Conservation (phyloP, 495 filamentous ascomycete species). For the Penicillium ochrochloron region DNA sequence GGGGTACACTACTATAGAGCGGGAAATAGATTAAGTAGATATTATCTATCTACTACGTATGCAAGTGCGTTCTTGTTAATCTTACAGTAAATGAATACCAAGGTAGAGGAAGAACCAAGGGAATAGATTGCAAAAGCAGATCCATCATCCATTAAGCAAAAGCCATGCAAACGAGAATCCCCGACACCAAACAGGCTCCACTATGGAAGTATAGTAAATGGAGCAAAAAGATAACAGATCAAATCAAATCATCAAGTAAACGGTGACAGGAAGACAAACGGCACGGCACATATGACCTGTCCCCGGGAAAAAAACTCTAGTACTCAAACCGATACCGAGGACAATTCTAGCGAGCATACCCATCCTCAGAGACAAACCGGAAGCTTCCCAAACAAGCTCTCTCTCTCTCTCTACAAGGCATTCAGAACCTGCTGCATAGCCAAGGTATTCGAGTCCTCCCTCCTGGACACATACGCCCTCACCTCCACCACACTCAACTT, state of each 20-base stretch:
- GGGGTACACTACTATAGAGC: not conserved
- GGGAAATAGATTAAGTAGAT: not conserved
- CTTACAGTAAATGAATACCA: no score
- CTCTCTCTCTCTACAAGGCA: conserved; percentile 43
- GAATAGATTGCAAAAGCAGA: no score
- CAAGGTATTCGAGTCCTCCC: conserved; percentile 80
- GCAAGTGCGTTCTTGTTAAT: no score
- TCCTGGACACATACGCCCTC: conserved; percentile 76
- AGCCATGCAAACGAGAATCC: not conserved
- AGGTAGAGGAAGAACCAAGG: not conserved
- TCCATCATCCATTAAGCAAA: not conserved
- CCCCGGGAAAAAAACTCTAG: not conserved
- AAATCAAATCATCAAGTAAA: not conserved
- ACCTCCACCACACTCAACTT: conserved; percentile 70
- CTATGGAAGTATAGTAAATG: not conserved
- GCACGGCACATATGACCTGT: conserved; percentile 1
- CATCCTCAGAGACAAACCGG: not conserved
- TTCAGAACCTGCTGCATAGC: conserved; percentile 81
- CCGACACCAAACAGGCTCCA: not conserved
- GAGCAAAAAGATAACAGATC: not conserved
- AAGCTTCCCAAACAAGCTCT: not conserved
- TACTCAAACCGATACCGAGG: not conserved
- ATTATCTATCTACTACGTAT: no score
- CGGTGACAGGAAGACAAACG: not conserved
- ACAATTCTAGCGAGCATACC: not conserved